Base-by-base conservation (phyloP, 495 filamentous ascomycete species). In the Tuber microsphaerosporum region DNA sequence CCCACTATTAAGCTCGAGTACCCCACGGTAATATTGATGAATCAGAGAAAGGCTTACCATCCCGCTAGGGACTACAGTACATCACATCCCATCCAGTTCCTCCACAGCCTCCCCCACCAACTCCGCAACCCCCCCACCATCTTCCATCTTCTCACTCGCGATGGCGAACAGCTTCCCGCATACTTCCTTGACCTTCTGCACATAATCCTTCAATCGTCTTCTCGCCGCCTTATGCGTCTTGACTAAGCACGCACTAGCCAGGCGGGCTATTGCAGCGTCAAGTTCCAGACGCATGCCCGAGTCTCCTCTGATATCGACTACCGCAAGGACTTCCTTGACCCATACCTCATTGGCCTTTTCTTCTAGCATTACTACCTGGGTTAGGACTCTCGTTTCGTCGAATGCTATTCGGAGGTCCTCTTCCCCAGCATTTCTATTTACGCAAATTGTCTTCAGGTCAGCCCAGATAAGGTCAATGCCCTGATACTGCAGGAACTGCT, bases 341-440 rank as follows among this genome's bases (percentile, higher is more conserved):
- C 74, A 61, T 34, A 26, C 44, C 39, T 75, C 79, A 37, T 75
- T 83, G 6, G 80, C 71, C 0, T 79, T 81, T 3, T 74, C 73
- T 69, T 85, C 84, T n/a, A 77, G 78, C 78, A 89, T 87, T 0
- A 84, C 83, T 8, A 89, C 79, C 20, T 80, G 82, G 12, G 87
- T 77, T 22, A 91, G 76, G 1, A 88, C 82, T 19, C 88, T 84
- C 16, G 89, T 83, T 73, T 89, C 86, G 76, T 88, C 87, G 41
- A 86, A 79, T 2, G 87, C 88, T 48, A 88, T 80, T 22, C 82
- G 75, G 0, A 85, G 77, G 16, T 85, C 86, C 20, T 75, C 80
- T 42, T 82, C 80, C 3, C 70, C 72, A 19, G 82, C 73, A 0
- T 73, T 69, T 22, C 61, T 45, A 6, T 51, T 31, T 8, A 83